Conservation (phyloP, 2,329 filamentous ascomycete genomes). For the Penicillium sp. region DNA sequence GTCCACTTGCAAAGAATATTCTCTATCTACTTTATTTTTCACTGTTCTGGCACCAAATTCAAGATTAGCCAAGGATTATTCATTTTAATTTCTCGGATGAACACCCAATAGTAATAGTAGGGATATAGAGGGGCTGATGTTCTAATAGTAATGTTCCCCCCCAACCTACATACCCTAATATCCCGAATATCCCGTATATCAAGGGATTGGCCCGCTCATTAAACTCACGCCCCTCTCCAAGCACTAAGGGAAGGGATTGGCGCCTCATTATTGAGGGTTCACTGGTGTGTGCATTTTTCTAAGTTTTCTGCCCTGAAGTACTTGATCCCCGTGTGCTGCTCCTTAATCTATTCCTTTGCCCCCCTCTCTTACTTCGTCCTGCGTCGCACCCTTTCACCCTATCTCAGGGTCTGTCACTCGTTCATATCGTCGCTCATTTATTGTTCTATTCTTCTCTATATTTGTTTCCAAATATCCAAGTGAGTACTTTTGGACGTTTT, state of each 20-base stretch:
- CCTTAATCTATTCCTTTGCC: constrained; percentile 4
- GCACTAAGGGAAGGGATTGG: constrained; percentile 7
- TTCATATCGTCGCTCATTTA: constrained; percentile 8
- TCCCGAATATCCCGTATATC: constrained; percentile 13
- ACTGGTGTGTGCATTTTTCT: neutral
- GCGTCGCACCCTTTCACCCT: constrained; percentile 7
- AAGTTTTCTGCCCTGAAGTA: constrained; percentile 8
- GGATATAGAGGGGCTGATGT: neutral
- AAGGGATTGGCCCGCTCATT: constrained; percentile 22
- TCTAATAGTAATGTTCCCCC: neutral
- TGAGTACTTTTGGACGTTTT: neutral
- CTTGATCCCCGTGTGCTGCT: constrained; percentile 16
- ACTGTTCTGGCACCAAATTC: neutral
- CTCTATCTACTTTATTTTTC: neutral
- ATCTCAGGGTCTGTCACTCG: constrained; percentile 14
- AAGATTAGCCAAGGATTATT: neutral
- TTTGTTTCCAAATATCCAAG: neutral
- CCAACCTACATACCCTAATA: neutral
- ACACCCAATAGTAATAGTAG: constrained; percentile 1
- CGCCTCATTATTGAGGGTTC: constrained; percentile 3
- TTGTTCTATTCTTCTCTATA: neutral
- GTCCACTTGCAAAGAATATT: neutral
- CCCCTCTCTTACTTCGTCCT: constrained; percentile 1
- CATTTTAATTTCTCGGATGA: constrained; percentile 1
- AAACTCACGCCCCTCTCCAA: constrained; percentile 8